Conservation (phyloP, 495 filamentous ascomycete species). For the Penicillium roqueforti region DNA sequence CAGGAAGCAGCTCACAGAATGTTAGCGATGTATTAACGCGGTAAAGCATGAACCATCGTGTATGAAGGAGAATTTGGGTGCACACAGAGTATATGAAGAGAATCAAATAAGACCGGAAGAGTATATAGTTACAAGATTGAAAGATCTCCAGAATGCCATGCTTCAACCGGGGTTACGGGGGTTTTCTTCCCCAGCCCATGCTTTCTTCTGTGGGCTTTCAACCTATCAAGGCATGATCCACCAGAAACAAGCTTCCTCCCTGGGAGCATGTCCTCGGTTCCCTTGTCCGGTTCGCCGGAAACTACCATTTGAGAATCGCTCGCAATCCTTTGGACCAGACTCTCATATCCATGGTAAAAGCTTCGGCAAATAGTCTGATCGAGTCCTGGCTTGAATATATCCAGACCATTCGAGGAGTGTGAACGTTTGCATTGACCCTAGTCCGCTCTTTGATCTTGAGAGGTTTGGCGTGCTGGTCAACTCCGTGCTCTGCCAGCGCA, state of each 20-base stretch:
- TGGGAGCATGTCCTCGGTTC: slow-evolving; percentile 14
- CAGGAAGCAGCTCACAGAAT: background rate
- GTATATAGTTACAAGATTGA: background rate
- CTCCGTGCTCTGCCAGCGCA: background rate
- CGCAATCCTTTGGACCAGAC: slow-evolving; percentile 9
- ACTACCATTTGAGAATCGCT: slow-evolving; percentile 13
- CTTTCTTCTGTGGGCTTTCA: background rate
- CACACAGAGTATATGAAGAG: background rate
- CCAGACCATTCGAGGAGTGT: background rate
- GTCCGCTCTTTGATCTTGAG: background rate
- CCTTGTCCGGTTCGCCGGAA: slow-evolving; percentile 22
- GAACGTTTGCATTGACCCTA: background rate
- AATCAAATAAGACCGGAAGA: background rate
- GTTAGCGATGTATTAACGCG: background rate
- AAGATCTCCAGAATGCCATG: background rate
- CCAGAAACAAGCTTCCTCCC: background rate
- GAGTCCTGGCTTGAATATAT: background rate
- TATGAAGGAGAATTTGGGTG: too few species aligned
- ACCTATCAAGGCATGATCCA: slow-evolving; percentile 4
- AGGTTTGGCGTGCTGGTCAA: background rate
- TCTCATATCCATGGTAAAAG: slow-evolving; percentile 4
- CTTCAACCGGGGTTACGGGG: background rate
- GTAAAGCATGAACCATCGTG: background rate
- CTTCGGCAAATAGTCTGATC: background rate
- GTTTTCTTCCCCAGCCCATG: background rate